These are phyloP conservation scores for Metschnikowia reukaufii DNA, from an alignment of 805 yeast species.

Conservation along the genomic window DNA sequence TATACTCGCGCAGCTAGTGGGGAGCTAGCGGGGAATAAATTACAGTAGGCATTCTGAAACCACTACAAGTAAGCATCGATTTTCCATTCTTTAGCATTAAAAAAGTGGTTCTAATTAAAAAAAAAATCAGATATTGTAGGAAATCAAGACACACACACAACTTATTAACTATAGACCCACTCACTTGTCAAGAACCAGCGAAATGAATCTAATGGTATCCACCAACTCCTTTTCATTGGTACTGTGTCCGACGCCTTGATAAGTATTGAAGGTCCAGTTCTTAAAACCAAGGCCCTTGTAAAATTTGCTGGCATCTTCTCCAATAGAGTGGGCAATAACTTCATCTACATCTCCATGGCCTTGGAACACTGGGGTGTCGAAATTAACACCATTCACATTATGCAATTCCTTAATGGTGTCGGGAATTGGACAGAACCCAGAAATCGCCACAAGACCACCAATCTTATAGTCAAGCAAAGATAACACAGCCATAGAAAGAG, in stretches of 20 bases:
- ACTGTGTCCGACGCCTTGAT: slow-evolving; percentile 67
- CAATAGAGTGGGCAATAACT: slow-evolving; percentile 48
- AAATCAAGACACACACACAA: too few species aligned
- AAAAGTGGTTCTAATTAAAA: too few species aligned
- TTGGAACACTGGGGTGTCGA: slow-evolving; percentile 73
- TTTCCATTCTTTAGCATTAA: too few species aligned
- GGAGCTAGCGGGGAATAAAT: too few species aligned
- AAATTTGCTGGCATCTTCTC: slow-evolving; percentile 42
- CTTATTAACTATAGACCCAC: too few species aligned
- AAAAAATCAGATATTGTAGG: too few species aligned
- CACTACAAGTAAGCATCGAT: too few species aligned
- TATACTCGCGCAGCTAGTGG: too few species aligned
- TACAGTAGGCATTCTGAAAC: too few species aligned
- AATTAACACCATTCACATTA: slow-evolving; percentile 41
- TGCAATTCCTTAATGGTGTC: slow-evolving; percentile 17
- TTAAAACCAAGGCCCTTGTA: slow-evolving; percentile 48
- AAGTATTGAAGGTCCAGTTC: slow-evolving; percentile 47
- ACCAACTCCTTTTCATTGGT: slow-evolving; percentile 64
- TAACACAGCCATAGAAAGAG: slow-evolving; percentile 64
- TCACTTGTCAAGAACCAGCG: slow-evolving; percentile 22
- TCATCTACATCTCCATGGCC: slow-evolving; percentile 87
- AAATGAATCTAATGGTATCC: slow-evolving; percentile 45
- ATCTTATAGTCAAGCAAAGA: slow-evolving; percentile 56
- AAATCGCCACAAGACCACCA: slow-evolving; percentile 75
- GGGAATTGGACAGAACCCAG: slow-evolving; percentile 64